Percentiles rank a stretch among this genome's conserved stretches.
phyloP scores from a whole-genome alignment of 148 eudicot genomes.

The Amaranthus hypochondriacus region DNA sequence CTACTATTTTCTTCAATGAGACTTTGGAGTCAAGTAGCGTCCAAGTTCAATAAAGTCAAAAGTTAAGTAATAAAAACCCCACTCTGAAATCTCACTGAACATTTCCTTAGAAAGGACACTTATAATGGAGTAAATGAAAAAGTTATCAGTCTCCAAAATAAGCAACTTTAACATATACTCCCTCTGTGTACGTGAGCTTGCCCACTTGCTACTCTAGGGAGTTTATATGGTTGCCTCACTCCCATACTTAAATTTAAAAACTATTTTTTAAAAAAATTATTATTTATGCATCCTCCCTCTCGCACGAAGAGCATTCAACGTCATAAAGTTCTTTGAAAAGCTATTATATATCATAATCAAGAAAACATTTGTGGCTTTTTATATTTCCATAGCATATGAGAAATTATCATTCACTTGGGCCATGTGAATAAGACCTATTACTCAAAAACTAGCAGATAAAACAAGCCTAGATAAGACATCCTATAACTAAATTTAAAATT shows the following conservation, averaged over 20 bases:
- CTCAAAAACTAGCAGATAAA: neutral
- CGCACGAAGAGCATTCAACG: too few species aligned
- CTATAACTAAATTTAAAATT: constrained; percentile 25
- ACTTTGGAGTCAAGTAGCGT: neutral
- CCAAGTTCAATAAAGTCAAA: neutral
- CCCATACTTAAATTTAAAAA: too few species aligned
- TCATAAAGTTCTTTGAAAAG: neutral
- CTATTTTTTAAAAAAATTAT: too few species aligned
- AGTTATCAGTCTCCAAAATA: neutral
- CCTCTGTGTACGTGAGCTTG: neutral
- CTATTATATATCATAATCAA: too few species aligned
- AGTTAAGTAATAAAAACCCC: neutral
- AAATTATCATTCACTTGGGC: neutral
- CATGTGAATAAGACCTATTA: constrained; percentile 3
- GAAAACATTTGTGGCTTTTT: neutral
- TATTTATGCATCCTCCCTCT: too few species aligned
- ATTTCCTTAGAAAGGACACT: neutral
- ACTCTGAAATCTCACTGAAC: neutral
- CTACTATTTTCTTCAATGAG: neutral
- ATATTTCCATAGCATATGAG: neutral
- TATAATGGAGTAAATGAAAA: neutral
- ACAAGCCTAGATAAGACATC: constrained; percentile 1
- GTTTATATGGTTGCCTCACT: too few species aligned
- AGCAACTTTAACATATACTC: neutral
- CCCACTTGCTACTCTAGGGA: too few species aligned